Evolutionary conservation across 169 alveolate species (phyloP).

Genomic region (Besnoitia besnoiti): DNA sequence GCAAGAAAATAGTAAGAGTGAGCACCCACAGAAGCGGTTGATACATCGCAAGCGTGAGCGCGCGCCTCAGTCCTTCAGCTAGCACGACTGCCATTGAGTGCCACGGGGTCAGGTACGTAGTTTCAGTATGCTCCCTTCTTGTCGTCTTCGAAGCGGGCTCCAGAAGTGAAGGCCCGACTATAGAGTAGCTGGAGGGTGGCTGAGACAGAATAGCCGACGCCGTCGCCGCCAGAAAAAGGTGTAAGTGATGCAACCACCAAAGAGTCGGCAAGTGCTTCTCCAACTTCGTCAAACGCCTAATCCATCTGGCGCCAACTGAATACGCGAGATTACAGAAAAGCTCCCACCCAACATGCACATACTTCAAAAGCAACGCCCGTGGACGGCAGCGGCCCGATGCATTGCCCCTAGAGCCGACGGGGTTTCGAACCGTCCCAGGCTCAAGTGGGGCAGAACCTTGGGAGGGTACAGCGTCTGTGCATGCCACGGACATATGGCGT

Average conservation of each 20-base stretch:
- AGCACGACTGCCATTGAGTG: background rate
- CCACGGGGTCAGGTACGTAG: background rate
- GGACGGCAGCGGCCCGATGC: too few relatives aligned
- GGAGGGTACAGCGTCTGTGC: too few relatives aligned
- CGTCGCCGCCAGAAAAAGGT: background rate
- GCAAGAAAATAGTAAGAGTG: background rate
- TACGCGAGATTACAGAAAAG: too few relatives aligned
- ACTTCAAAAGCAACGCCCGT: too few relatives aligned
- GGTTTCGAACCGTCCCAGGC: too few relatives aligned
- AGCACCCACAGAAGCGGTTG: background rate
- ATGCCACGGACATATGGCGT: too few relatives aligned
- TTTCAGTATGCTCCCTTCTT: too few relatives aligned
- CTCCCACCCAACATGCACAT: too few relatives aligned
- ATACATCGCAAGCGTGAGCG: background rate
- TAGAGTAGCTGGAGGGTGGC: background rate
- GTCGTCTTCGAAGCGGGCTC: too few relatives aligned
- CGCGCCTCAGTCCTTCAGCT: background rate
- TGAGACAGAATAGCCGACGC: background rate
- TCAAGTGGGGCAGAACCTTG: too few relatives aligned
- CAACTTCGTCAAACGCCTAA: background rate
- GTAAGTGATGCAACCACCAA: background rate
- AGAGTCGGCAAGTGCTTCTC: background rate
- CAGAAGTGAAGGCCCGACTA: too few relatives aligned
- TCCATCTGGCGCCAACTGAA: background rate
- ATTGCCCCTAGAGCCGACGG: too few relatives aligned